Base-by-base conservation (phyloP, 768 basidiomycete genomes). In the Naganishia antarctica region DNA sequence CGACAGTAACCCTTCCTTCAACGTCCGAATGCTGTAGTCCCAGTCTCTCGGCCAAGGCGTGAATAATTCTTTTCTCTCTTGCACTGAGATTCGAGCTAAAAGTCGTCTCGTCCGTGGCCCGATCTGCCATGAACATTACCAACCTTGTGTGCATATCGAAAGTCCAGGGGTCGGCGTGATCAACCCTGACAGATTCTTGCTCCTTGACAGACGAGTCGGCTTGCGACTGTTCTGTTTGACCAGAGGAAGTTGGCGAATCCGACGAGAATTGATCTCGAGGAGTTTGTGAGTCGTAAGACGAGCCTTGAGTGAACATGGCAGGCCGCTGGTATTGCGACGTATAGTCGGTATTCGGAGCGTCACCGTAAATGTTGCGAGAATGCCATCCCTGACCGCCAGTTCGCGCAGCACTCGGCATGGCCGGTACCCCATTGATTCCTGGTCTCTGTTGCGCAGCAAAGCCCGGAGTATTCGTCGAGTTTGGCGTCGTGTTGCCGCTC, bases 71-170 rank as follows among this genome's bases (percentile, higher is more conserved):
- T 66, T 94, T 81, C 76, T 97, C 92, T 75, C 88, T 88, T 23
- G 91, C 84, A 32, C 84, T 81, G 21, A 97, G 83, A 15, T 87
- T 85, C 62, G 90, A 81, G n/a, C 93, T 92, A 78, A 98, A 98
- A 4, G 93, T 92, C 61, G 98, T 85, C 77, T 98, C 93, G 71
- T 98, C 93, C 37, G 94, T 84, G 90, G 98, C 92, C 70, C 84
- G 85, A 76, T 98, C 93, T 71, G 96, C 92, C 81, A 94, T 97
- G 86, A 99, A 99, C 41, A 98, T 82, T 41, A 98, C 80, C 68
- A 97, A 89, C 69, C 92, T 84, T 51, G 96, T 97, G 76, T 98
- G 98, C 70, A 99, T 96, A 78, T 98, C 94, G 69, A 99, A 81
- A 9, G 92, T 94, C 28, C 88, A 86, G 3, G 94, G 88, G 76